Conservation (phyloP, 2,329 filamentous ascomycete species). For the Teratosphaeria epicoccoides region DNA sequence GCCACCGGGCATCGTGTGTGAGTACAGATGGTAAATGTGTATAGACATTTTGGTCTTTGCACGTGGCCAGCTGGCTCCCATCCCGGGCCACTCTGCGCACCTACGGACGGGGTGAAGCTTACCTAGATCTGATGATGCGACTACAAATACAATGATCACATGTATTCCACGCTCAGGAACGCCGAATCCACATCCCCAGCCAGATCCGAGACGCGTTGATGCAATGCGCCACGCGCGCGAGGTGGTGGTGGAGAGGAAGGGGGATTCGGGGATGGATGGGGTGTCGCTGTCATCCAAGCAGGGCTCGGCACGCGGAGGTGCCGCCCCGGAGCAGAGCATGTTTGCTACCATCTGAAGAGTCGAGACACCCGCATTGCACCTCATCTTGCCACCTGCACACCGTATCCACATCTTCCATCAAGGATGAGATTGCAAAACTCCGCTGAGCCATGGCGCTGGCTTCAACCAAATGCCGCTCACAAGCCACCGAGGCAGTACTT, state of each 20-base stretch:
- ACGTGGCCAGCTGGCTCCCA: not conserved
- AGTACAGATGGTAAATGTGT: not conserved
- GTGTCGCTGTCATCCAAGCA: not conserved
- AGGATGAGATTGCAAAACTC: no score
- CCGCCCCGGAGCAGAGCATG: not conserved
- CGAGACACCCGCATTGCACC: not conserved
- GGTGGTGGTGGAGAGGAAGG: not conserved
- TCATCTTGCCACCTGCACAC: not conserved
- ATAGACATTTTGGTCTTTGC: not conserved
- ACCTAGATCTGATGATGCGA: not conserved
- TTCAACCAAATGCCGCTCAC: no score
- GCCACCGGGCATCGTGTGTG: slow-evolving; percentile 10
- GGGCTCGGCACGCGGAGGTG: not conserved
- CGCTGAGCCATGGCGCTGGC: no score
- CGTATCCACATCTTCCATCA: not conserved
- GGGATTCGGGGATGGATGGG: not conserved
- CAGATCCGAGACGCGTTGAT: no score
- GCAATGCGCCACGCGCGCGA: no score
- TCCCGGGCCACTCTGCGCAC: not conserved
- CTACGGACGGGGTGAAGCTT: not conserved
- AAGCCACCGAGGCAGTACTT: no score
- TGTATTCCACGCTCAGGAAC: not conserved
- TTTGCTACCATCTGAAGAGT: no score
- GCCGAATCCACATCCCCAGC: not conserved
- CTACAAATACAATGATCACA: not conserved